Conservation (phyloP, 2,329 filamentous ascomycete genomes). For the Bipolaris zeicola region DNA sequence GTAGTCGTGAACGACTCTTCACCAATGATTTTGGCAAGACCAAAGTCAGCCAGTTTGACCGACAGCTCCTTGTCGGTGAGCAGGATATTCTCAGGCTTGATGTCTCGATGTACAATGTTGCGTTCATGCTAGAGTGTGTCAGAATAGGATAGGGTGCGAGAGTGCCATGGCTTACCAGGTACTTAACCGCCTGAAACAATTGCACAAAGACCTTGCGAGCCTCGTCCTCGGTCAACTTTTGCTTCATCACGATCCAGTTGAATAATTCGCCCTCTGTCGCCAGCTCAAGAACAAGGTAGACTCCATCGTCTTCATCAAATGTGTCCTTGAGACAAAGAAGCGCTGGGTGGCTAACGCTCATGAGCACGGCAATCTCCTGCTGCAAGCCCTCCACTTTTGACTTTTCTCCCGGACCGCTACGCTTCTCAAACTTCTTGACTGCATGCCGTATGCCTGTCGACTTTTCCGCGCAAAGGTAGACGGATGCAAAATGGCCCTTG, state of each 20-base stretch:
- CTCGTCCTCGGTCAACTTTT: conserved; percentile 84
- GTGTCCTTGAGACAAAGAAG: conserved; percentile 93
- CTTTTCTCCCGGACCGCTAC: conserved; percentile 78
- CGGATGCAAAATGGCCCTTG: conserved; percentile 93
- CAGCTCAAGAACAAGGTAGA: conserved; percentile 89
- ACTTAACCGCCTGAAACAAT: conserved; percentile 92
- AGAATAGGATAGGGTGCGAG: conserved; percentile 21
- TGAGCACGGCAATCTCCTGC: conserved; percentile 94
- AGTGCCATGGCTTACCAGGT: conserved; percentile 68
- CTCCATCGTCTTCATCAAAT: conserved; percentile 87
- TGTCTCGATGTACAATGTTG: conserved; percentile 95
- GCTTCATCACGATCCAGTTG: conserved; percentile 89
- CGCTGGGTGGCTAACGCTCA: conserved; percentile 95
- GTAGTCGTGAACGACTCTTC: conserved; percentile 98
- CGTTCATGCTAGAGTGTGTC: conserved; percentile 76
- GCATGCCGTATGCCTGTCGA: conserved; percentile 80
- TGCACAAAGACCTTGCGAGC: conserved; percentile 87
- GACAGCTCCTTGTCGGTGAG: conserved; percentile 82
- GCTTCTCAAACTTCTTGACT: conserved; percentile 93
- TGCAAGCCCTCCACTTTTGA: conserved; percentile 85
- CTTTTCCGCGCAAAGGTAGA: conserved; percentile 89
- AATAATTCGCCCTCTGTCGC: conserved; percentile 94
- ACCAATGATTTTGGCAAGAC: conserved; percentile 96
- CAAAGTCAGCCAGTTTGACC: conserved; percentile 95
- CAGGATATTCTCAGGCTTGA: conserved; percentile 96